phyloP scores from a whole-genome alignment of 352 stramenopile species.

The Phytophthora aleatoria region DNA sequence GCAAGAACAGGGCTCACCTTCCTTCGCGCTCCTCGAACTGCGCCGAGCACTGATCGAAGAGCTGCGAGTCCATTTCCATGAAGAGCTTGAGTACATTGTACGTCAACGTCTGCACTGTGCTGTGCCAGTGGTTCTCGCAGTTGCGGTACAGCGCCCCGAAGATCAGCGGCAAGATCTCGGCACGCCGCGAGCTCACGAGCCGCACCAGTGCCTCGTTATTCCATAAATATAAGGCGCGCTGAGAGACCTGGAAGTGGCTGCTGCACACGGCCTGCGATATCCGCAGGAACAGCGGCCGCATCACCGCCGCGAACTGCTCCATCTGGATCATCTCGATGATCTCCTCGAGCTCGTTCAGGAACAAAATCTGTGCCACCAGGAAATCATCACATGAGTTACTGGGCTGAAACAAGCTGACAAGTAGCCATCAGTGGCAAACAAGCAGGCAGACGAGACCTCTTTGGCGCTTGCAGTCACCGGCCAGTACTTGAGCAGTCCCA shows the following conservation, averaged over 20 bases:
- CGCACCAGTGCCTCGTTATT: slow-evolving; percentile 98
- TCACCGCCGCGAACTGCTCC: slow-evolving; percentile 76
- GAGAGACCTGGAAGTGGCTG: slow-evolving; percentile 96
- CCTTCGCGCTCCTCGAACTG: slow-evolving; percentile 65
- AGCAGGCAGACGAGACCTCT: slow-evolving; percentile 48
- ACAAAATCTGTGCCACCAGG: slow-evolving; percentile 81
- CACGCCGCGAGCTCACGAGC: slow-evolving; percentile 93
- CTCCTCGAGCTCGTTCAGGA: slow-evolving; percentile 99
- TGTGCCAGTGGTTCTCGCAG: slow-evolving; percentile 94
- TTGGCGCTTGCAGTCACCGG: slow-evolving; percentile 93
- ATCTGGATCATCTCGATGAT: slow-evolving; percentile 96
- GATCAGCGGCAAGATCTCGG: slow-evolving; percentile 94
- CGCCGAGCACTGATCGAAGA: slow-evolving; percentile 84
- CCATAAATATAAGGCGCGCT: slow-evolving; percentile 98
- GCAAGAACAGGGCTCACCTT: slow-evolving; percentile 40
- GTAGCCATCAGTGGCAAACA: background rate
- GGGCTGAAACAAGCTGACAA: slow-evolving; percentile 5
- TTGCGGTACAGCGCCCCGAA: slow-evolving; percentile 90
- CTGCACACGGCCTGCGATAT: slow-evolving; percentile 90
- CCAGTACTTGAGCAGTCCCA: slow-evolving; percentile 95
- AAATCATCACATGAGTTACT: slow-evolving; percentile 53
- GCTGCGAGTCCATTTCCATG: slow-evolving; percentile 88
- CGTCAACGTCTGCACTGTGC: slow-evolving; percentile 93
- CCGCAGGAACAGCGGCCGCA: slow-evolving; percentile 77
- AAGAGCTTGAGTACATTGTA: slow-evolving; percentile 80